Conservation (phyloP, 805 yeast species). For the Candida vartiovaarae region DNA sequence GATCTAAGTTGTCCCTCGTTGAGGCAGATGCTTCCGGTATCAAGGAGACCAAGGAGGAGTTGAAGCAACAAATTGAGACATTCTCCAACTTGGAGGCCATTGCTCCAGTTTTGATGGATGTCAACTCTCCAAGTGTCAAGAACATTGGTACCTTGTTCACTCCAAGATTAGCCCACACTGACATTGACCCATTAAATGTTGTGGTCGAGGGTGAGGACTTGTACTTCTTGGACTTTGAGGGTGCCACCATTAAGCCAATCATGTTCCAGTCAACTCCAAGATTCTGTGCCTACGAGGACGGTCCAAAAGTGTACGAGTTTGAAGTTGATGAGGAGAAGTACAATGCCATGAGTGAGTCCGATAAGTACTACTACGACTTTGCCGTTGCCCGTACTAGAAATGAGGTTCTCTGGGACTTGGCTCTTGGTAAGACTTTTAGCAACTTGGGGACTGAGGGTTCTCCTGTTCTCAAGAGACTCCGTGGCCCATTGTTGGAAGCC, state of each 20-base stretch:
- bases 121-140: slow-evolving; percentile 48
- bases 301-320: slow-evolving; percentile 76
- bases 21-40: slow-evolving; percentile 40
- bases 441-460: slow-evolving; percentile 78
- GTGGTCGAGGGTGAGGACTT: slow-evolving; percentile 38
- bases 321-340: slow-evolving; percentile 70
- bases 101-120: slow-evolving; percentile 50
- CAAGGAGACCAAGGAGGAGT: slow-evolving; percentile 35
- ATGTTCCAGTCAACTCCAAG: slow-evolving; percentile 72
- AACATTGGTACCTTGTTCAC: slow-evolving; percentile 54
- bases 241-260: slow-evolving; percentile 73
- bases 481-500: slow-evolving; percentile 55
- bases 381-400: slow-evolving; percentile 88
- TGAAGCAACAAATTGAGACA: slow-evolving; percentile 48
- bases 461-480: slow-evolving; percentile 68
- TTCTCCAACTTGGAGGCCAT: slow-evolving; percentile 53
- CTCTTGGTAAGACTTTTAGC: slow-evolving; percentile 56
- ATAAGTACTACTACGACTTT: slow-evolving; percentile 74
- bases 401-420: slow-evolving; percentile 81
- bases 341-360: slow-evolving; percentile 58
- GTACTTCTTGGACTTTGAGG: slow-evolving; percentile 78
- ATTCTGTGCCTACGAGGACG: slow-evolving; percentile 73
- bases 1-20: slow-evolving; percentile 48
- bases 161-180: slow-evolving; percentile 75
- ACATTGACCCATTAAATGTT: slow-evolving; percentile 87